Conservation (phyloP, 169 alveolate genomes). For the Plasmodium chabaudi region DNA sequence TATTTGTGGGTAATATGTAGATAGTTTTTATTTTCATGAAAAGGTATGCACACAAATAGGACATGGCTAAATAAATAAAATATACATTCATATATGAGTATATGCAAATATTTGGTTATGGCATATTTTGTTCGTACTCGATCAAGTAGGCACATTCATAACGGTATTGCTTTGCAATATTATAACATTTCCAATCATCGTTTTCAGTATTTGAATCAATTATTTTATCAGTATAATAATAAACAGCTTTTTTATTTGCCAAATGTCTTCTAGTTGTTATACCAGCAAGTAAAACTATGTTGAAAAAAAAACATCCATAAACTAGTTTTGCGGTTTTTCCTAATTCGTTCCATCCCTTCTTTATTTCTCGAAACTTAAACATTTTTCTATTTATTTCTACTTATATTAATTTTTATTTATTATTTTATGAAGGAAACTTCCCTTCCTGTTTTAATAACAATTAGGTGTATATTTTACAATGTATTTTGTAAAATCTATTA, state of each 20-base stretch:
- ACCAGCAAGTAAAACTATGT: conserved; percentile 59
- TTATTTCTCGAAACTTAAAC: conserved; percentile 46
- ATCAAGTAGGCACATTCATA: conserved; percentile 78
- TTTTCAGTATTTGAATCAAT: conserved; percentile 61
- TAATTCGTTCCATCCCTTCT: conserved; percentile 49
- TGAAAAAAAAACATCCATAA: conserved; percentile 68
- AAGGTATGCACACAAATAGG: neutral
- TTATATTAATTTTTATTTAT: no score
- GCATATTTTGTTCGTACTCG: conserved; percentile 22
- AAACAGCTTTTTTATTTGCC: conserved; percentile 66
- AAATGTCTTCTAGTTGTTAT: conserved; percentile 73
- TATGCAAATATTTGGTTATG: no score
- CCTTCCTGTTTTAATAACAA: neutral
- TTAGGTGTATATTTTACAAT: no score
- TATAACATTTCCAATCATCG: conserved; percentile 82
- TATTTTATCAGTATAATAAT: conserved; percentile 62
- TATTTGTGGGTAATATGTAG: neutral
- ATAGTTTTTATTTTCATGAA: neutral
- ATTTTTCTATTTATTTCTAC: conserved; percentile 9
- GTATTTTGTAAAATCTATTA: no score
- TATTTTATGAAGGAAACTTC: neutral
- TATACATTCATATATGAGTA: neutral
- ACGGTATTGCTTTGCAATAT: conserved; percentile 83
- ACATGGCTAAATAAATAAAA: neutral
- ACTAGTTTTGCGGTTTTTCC: conserved; percentile 67